Evolutionary conservation across 1,139 yeast genomes (phyloP).

Genomic region (Candida smagusa): DNA sequence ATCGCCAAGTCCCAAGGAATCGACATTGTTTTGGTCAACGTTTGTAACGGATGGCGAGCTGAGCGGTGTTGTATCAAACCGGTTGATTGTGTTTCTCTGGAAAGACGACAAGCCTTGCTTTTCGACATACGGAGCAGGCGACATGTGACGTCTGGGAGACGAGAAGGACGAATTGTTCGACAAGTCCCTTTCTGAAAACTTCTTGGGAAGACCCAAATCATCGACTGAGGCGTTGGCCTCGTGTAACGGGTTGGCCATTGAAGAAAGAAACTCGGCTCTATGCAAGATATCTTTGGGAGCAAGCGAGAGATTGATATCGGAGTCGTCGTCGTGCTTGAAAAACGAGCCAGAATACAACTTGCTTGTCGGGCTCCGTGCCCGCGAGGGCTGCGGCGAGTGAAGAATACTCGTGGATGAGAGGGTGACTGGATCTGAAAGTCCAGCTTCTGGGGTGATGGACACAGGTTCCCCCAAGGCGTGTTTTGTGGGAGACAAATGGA

Average conservation of each 20-base stretch:
- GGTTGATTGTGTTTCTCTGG: conserved; percentile 43
- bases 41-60: conserved; percentile 38
- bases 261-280: neutral
- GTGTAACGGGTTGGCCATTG: too few species aligned
- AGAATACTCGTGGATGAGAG: conserved; percentile 8
- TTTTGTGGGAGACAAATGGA: neutral
- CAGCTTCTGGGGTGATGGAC: neutral
- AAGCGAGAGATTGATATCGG: conserved; percentile 17
- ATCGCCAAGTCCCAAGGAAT: conserved; percentile 11
- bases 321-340: conserved; percentile 26
- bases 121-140: conserved; percentile 50
- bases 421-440: conserved; percentile 5
- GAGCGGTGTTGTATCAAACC: conserved; percentile 36
- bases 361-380: conserved; percentile 27
- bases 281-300: conserved; percentile 40
- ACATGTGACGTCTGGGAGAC: conserved; percentile 53
- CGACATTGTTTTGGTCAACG: conserved; percentile 9
- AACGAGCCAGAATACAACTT: conserved; percentile 40
- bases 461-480: neutral
- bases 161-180: conserved; percentile 35
- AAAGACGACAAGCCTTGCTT: conserved; percentile 53
- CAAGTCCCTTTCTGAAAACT: conserved; percentile 13
- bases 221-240: too few species aligned
- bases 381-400: conserved; percentile 34
- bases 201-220: too few species aligned